Conservation (phyloP, 2,329 filamentous ascomycete genomes). For the Microdochium nivale region DNA sequence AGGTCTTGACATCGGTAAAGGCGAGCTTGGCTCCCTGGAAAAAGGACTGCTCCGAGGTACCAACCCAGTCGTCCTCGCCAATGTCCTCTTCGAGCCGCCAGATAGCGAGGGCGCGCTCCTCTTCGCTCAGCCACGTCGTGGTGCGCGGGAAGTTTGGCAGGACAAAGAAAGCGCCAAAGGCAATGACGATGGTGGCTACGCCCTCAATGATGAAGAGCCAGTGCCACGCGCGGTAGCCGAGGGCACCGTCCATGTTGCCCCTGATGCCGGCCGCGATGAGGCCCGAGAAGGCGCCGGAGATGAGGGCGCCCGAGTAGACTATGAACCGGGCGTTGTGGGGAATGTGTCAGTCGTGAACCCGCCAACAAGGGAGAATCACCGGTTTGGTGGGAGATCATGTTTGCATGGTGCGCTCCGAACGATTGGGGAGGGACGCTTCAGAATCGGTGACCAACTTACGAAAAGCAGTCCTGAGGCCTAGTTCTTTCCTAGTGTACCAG, state of each 20-base stretch:
- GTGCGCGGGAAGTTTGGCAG: slow-evolving; percentile 61
- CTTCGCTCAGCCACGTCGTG: slow-evolving; percentile 45
- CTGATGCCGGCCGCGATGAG: slow-evolving; percentile 58
- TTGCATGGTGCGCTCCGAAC: no score
- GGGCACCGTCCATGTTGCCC: slow-evolving; percentile 49
- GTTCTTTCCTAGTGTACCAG: slow-evolving; percentile 64
- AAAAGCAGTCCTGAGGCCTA: slow-evolving; percentile 55
- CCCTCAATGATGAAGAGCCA: slow-evolving; percentile 68
- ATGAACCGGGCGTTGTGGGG: no score
- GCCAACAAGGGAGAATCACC: no score
- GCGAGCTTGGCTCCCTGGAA: slow-evolving; percentile 45
- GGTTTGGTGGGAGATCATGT: no score
- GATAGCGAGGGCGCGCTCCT: slow-evolving; percentile 46
- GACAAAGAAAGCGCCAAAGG: slow-evolving; percentile 46
- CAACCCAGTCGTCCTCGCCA: slow-evolving; percentile 54
- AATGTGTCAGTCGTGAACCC: no score
- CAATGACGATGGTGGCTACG: slow-evolving; percentile 52
- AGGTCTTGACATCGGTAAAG: slow-evolving; percentile 51
- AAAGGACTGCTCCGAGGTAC: slow-evolving; percentile 45
- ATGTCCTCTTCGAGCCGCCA: slow-evolving; percentile 58
- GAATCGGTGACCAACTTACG: slow-evolving; percentile 8
- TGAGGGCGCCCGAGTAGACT: slow-evolving; percentile 58
- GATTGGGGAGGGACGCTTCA: no score
- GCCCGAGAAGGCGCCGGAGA: slow-evolving; percentile 65
- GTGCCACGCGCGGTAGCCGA: slow-evolving; percentile 52